These are phyloP conservation scores for Myxozyma sirexii DNA, from an alignment of 805 yeast species.

Conservation along the genomic window DNA sequence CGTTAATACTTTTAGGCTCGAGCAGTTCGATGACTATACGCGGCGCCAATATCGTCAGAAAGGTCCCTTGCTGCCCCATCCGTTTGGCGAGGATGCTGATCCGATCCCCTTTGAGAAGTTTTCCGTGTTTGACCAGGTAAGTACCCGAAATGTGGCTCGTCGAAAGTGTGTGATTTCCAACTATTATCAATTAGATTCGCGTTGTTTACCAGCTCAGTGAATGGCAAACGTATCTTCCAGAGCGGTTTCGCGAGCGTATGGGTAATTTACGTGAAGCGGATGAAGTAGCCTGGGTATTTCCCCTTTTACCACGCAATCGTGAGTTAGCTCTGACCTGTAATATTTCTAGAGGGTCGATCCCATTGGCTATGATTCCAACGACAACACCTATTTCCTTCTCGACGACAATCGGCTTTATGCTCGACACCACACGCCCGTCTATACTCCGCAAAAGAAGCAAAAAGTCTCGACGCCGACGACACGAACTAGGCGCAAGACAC, in stretches of 20 bases:
- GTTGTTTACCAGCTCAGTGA: slow-evolving; percentile 26
- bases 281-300: slow-evolving; percentile 30
- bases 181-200: slow-evolving; percentile 3
- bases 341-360: slow-evolving; percentile 39
- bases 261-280: slow-evolving; percentile 32
- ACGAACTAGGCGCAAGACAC: slow-evolving; percentile 13
- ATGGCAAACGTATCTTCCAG: slow-evolving; percentile 30
- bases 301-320: too few relatives aligned
- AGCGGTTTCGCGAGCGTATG: slow-evolving; percentile 35
- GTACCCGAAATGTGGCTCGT: neutral
- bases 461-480: neutral
- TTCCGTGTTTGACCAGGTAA: slow-evolving; percentile 29
- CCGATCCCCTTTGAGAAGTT: slow-evolving; percentile 20
- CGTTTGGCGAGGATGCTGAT: slow-evolving; percentile 30
- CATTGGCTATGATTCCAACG: slow-evolving; percentile 39
- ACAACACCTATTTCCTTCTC: slow-evolving; percentile 40
- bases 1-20: slow-evolving; percentile 15
- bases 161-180: neutral
- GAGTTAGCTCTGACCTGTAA: too few relatives aligned
- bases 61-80: slow-evolving; percentile 13
- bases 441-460: slow-evolving; percentile 19
- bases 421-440: slow-evolving; percentile 17
- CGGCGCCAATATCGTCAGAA: slow-evolving; percentile 33
- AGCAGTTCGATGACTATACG: slow-evolving; percentile 29
- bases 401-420: slow-evolving; percentile 44